Conservation (phyloP, 768 basidiomycete species). For the Psilocybe azurescens region DNA sequence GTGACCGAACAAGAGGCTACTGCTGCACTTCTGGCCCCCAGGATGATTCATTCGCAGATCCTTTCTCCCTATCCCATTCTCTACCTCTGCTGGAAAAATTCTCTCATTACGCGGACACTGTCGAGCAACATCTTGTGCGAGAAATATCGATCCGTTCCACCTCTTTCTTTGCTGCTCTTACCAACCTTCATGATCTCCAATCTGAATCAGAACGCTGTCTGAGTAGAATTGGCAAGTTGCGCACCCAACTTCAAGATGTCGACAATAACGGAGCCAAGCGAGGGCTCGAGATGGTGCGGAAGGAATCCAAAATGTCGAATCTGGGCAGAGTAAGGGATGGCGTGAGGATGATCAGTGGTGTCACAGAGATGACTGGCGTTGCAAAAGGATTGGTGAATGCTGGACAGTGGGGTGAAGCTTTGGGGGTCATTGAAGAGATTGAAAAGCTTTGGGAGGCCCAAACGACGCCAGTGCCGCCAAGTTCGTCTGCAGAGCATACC, state of each 20-base stretch:
- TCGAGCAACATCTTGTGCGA: constrained; percentile 92
- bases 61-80: constrained; percentile 66
- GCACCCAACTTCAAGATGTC: constrained; percentile 72
- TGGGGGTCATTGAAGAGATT: constrained; percentile 75
- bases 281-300: constrained; percentile 76
- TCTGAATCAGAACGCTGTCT: constrained; percentile 88
- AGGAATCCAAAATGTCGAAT: constrained; percentile 64
- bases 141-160: constrained; percentile 91
- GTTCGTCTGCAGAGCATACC: constrained; percentile 4
- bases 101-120: constrained; percentile 89
- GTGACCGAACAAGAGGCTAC: constrained; percentile 67
- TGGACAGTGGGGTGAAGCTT: constrained; percentile 88
- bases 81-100: constrained; percentile 86
- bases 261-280: constrained; percentile 79
- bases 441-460: constrained; percentile 57
- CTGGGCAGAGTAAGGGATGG: constrained; percentile 65
- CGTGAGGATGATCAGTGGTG: constrained; percentile 65
- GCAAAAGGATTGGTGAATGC: constrained; percentile 76
- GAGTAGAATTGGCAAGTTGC: constrained; percentile 73
- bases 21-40: constrained; percentile 30
- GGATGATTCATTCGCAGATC: constrained; percentile 47
- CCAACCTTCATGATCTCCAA: constrained; percentile 92
- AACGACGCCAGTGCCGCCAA: constrained; percentile 8
- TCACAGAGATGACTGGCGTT: constrained; percentile 79
- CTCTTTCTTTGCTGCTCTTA: constrained; percentile 95